Evolutionary conservation across 345 rosid genomes (phyloP), one percentile per base, ranked within the genome.

Genomic region (Moricandia moricandioides): DNA sequence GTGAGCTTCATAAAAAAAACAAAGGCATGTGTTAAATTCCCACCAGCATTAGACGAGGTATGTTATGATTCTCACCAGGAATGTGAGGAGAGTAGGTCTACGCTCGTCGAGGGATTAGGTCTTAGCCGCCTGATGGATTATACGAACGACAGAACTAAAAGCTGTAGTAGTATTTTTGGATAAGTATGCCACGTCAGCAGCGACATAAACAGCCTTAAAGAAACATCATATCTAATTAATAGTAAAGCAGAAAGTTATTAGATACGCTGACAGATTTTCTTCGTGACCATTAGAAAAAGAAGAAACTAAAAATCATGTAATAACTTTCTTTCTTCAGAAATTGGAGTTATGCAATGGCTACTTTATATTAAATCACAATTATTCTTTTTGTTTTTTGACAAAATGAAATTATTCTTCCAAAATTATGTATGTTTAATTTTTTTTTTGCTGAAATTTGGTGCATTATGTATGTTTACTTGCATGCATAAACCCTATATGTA

Each of bases 71-170:
- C 59, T 71, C 47, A 89, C 98, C 97, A 1, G 93, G 93, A 62
- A 91, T 89, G 6, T 91, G 96, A 57, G 96, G 97, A 73, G 97
- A 95, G 71, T 43, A 43, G 51, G 51, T 43, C 51, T 16, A 43
- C 16, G 13, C 16, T 43, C 51, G 5, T 13, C 51, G 51, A 43
- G 16, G 16, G 16, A 13, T 4, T 43, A 13, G 51, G 16, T 43
- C 51, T 27, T 13, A 43, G 51, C 14, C 51, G 51, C 51, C 51
- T 13, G 51, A 12, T 6, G 13, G 16, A 43, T 43, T 43, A 62
- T 67, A 74, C 73, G 78, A 67, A 59, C 49, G 61, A 34, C 62
- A 59, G 31, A 74, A 67, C 54, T 65, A 47, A 67, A 59, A 8
- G 33, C 52, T 26, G 51, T 43, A 43, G 7, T 43, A 43, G 16